Base-by-base conservation (phyloP, 164 flowering plant species). In the Annona cherimola region DNA sequence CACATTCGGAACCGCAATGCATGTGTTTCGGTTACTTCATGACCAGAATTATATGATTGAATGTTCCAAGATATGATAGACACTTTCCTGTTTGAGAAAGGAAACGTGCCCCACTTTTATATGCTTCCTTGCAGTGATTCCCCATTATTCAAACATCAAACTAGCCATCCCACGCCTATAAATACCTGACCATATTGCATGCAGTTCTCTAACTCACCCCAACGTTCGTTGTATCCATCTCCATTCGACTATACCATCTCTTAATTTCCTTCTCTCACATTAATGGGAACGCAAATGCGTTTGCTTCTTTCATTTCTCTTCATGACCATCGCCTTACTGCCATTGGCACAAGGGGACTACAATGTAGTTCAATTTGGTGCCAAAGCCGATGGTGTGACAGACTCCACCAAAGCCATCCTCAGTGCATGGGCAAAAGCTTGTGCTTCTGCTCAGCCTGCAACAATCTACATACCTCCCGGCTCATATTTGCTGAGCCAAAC, bases 361-460 rank as follows among this genome's bases (percentile, higher is more conserved):
- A 75, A 73, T 61, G 72, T 83, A 16, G 66, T 72, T 16, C 39
- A 18, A 5, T 77, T 72, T 3, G 83, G 85, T 2, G 85, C 83
- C 4, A 76, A 59, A 46, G 59, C 77, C 0, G 81, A 75, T 45
- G 83, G 85, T 4, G 62, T 55, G 42, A 70, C 79, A 20, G 85
- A 83, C 69, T 61, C 80, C n/a, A 76, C 80, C 1, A 42, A 46
- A 41, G 43, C 83, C 4, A 73, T 83, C 61, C 73, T 76, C 5
- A 45, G 63, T 3, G 85, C 85, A 42, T 83, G 85, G 85, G 41
- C 67, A 1, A 11, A 68, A 0, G 83, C 80, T 9, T 83, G 85
- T 57, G 71, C 59, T 42, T 71, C 79, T 1, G 19, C 55, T 5
- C 2, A 4, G n/a, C 71, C 75, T 8, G 42, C 75, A 1, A 63